Percentiles rank a stretch among this genome's conserved stretches.
phyloP scores from a whole-genome alignment of 768 basidiomycete species.

The Boletus coccyginus region DNA sequence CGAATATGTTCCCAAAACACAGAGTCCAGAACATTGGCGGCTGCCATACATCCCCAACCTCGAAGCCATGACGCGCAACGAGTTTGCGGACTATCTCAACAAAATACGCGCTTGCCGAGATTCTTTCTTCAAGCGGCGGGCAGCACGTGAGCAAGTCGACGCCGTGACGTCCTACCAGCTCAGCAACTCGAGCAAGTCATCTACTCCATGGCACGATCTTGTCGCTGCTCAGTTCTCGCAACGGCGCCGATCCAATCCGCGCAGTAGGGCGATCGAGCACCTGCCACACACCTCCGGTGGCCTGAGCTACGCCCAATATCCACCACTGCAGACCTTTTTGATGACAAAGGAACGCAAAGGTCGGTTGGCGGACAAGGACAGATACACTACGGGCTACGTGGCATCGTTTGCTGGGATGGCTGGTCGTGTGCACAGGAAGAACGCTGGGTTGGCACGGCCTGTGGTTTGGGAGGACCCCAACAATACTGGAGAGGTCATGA shows the following conservation, averaged over 20 bases:
- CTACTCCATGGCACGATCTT: conserved; percentile 27
- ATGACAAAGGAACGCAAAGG: conserved; percentile 55
- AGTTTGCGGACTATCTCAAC: conserved; percentile 61
- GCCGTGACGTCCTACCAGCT: conserved; percentile 28
- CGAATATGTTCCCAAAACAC: conserved; percentile 22
- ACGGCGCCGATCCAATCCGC: conserved; percentile 23
- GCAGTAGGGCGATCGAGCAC: conserved; percentile 48
- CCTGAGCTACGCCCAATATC: conserved; percentile 55
- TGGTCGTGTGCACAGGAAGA: conserved; percentile 17
- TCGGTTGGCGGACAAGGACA: conserved; percentile 44
- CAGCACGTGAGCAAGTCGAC: conserved; percentile 13
- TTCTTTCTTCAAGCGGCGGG: conserved; percentile 48
- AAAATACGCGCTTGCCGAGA: conserved; percentile 56
- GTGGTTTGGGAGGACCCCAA: conserved; percentile 31
- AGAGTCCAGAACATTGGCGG: conserved; percentile 20
- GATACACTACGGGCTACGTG: conserved; percentile 12
- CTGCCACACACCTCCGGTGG: conserved; percentile 65
- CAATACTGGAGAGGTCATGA: conserved; percentile 28
- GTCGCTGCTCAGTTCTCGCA: conserved; percentile 19
- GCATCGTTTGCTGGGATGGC: conserved; percentile 34
- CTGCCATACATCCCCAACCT: conserved; percentile 47
- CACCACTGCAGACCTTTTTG: conserved; percentile 52
- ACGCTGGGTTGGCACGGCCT: conserved; percentile 13
- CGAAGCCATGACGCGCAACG: conserved; percentile 53
- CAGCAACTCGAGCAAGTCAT: conserved; percentile 17